Evolutionary conservation across 2,329 filamentous ascomycete genomes (phyloP).

Genomic region (Venturia effusa): DNA sequence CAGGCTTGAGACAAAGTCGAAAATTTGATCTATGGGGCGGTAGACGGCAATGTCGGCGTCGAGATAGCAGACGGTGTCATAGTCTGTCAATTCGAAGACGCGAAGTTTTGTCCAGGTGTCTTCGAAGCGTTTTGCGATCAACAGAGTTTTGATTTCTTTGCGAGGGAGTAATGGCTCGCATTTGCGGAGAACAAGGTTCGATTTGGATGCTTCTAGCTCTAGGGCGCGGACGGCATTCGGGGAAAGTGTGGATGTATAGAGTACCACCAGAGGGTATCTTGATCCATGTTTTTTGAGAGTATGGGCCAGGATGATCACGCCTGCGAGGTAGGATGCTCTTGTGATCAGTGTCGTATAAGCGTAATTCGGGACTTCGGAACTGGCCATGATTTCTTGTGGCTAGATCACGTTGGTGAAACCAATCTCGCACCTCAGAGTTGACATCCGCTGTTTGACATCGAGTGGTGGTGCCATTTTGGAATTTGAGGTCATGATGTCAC

Average conservation of each 20-base stretch:
- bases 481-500: background rate
- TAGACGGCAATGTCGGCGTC: slow-evolving; percentile 43
- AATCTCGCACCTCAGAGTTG: background rate
- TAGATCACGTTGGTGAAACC: background rate
- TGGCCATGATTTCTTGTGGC: background rate
- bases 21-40: slow-evolving; percentile 34
- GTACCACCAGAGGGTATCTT: slow-evolving; percentile 38
- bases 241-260: slow-evolving; percentile 36
- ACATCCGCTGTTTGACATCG: background rate
- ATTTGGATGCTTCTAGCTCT: slow-evolving; percentile 28
- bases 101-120: slow-evolving; percentile 47
- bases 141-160: slow-evolving; percentile 22
- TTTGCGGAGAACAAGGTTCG: slow-evolving; percentile 29
- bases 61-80: slow-evolving; percentile 37
- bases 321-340: slow-evolving; percentile 40
- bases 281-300: slow-evolving; percentile 36
- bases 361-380: slow-evolving; percentile 10
- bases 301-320: slow-evolving; percentile 40
- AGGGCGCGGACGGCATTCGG: slow-evolving; percentile 31
- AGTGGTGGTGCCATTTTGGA: background rate
- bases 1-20: slow-evolving; percentile 26
- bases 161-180: slow-evolving; percentile 33
- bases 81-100: slow-evolving; percentile 37
- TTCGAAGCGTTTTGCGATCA: slow-evolving; percentile 40
- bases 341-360: slow-evolving; percentile 43